These are phyloP conservation scores for Cajanus cajan DNA, from an alignment of 306 rosid species.

Conservation along the genomic window DNA sequence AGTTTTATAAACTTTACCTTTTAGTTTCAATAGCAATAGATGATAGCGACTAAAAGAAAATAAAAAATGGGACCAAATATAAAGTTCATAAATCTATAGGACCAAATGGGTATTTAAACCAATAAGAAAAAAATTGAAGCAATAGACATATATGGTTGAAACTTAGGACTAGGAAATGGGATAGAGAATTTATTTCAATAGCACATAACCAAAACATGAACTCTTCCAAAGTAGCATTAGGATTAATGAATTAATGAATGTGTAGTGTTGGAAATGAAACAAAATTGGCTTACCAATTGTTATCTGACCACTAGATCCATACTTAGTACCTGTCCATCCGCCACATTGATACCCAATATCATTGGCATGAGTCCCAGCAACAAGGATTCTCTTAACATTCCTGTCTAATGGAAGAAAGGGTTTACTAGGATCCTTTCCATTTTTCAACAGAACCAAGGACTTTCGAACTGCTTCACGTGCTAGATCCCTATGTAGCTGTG, in stretches of 20 bases:
- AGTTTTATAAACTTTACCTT: too few relatives aligned
- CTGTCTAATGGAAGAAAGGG: conserved; percentile 65
- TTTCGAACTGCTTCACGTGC: conserved; percentile 79
- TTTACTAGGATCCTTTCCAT: conserved; percentile 59
- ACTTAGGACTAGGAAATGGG: background rate
- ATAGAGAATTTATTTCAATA: background rate
- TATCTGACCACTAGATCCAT: conserved; percentile 62
- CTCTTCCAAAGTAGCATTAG: background rate
- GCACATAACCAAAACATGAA: background rate
- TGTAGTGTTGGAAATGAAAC: background rate
- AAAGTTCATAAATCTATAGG: too few relatives aligned
- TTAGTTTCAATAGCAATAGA: too few relatives aligned
- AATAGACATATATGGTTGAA: background rate
- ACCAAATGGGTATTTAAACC: too few relatives aligned
- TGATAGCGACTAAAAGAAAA: too few relatives aligned
- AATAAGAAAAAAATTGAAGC: background rate
- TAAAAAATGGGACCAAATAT: too few relatives aligned
- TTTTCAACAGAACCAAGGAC: conserved; percentile 83
- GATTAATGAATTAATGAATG: background rate
- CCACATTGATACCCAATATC: conserved; percentile 86
- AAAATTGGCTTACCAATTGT: conserved; percentile 48
- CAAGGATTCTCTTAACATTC: conserved; percentile 61
- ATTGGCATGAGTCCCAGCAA: conserved; percentile 81
- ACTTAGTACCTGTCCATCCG: conserved; percentile 65
- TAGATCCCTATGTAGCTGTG: conserved; percentile 70